Base-by-base conservation (phyloP, 805 yeast species). In the Wickerhamiella dianesei region DNA sequence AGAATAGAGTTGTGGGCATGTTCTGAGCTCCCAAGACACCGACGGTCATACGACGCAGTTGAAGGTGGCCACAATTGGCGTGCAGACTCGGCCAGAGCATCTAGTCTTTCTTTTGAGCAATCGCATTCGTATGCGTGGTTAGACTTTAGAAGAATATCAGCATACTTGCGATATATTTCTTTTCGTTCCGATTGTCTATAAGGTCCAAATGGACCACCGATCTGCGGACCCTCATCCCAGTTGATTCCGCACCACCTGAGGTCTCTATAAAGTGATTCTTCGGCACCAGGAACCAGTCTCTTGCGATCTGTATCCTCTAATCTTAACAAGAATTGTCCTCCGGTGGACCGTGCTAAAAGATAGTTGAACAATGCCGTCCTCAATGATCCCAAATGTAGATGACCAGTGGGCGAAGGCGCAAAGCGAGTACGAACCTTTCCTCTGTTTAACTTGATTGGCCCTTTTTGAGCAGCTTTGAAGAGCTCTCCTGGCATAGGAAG, bases 381-480 rank as follows among this genome's bases (percentile, higher is more conserved):
- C 41, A 92, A 60, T 0, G 96, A 88, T 0, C 99, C 99, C 49
- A 92, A 61, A 61, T 92, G 99, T n/a, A 92, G 69, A 51, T 76
- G 76, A 0, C 99, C 99, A 0, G 99, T 92, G 1, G 99, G 99
- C 1, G 96, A 87, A 0, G 99, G 98, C 0, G 99, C 99, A 64
- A 92, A 92, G 53, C 99, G 67, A 1, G 97, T 84, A 53, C 96
- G 64, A 0, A 79, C 94, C 0, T 92, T 86, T 0, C 50, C 35
- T 19, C 12, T 25, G 6, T 25, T 25, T 6, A 12, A 12, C 8
- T 16, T 12, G 19, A 25, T 12, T 25, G 6, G 6, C 6, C 9
- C 17, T 36, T 35, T 40, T 41, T 45, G 37, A 16, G 19, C 37
- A 2, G 25, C 21, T 18, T 19, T 37, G 9, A 37, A 19, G 3